Base-by-base conservation (phyloP, 306 rosid genomes). In the Dalbergia oliveri region DNA sequence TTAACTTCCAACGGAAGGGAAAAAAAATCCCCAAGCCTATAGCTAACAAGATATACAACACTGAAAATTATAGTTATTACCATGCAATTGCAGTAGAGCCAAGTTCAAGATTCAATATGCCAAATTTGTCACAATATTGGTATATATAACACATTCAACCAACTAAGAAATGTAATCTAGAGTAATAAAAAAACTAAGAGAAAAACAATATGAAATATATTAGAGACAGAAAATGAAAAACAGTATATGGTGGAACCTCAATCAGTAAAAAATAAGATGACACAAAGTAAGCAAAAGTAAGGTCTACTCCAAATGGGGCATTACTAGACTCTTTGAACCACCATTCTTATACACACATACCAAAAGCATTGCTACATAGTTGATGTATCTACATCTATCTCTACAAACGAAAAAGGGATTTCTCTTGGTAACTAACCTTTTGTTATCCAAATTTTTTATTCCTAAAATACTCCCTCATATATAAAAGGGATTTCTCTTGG, bases 21-120 rank as follows among this genome's bases (percentile, higher is more conserved):
- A 16, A 50, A n/a, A 82, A 60, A 53, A 10, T 15, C 51, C 60
- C 78, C 21, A 68, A 61, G 41, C 67, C 74, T 39, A 76, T 41
- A 41, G 51, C 85, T 50, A 51, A 69, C 43, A 78, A 50, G 50
- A 60, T 66, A 60, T 66, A 81, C 72, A 59, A 13, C 41, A 69
- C 75, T 53, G 54, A 9, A 41, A 51, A 23, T 15, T 37, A 31
- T 54, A 18, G 47, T 39, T 26, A 72, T 65, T 41, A 76, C 39
- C 51, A 63, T 39, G 69, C 69, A 62, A 62, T 26, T 13, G 64
- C 67, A 56, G 65, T 4, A 73, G 43, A 47, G 41, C 9, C 39
- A 67, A 66, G 45, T 65, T 77, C 49, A 82, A 64, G 26, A 19
- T 34, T 53, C 31, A 41, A 61, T 44, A 54, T 54, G 45, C 63